Evolutionary conservation across 169 alveolate genomes (phyloP).

Genomic region (Eimeria tenella): DNA sequence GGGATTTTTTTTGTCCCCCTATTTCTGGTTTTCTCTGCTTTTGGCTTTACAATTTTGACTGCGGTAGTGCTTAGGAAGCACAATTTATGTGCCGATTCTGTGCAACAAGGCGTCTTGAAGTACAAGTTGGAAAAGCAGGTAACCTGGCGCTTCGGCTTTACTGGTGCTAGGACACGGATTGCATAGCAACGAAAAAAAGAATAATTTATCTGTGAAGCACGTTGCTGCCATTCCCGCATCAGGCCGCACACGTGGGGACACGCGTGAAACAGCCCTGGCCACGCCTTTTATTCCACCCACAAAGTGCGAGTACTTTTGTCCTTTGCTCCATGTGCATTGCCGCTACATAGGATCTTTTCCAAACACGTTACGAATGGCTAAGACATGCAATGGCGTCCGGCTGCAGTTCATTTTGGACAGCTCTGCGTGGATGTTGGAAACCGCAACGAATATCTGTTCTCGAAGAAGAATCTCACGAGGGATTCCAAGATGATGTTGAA

Average conservation of each 20-base stretch:
- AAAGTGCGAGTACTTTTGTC: too few species aligned
- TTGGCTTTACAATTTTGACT: constrained; percentile 59
- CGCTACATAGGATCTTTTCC: constrained; percentile 31
- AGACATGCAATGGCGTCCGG: background rate
- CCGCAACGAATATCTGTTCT: constrained; percentile 5
- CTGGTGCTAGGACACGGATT: too few species aligned
- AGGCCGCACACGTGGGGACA: background rate
- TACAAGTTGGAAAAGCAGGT: constrained; percentile 23
- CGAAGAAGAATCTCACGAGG: background rate
- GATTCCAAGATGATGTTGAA: constrained; percentile 13
- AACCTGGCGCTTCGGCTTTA: background rate
- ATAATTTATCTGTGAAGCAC: too few species aligned
- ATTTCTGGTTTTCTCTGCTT: constrained; percentile 40
- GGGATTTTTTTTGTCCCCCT: constrained; percentile 63
- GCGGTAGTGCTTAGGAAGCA: constrained; percentile 67
- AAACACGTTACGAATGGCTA: constrained; percentile 40
- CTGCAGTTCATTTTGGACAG: background rate
- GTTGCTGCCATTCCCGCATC: too few species aligned
- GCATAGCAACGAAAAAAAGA: too few species aligned
- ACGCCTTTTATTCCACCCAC: too few species aligned
- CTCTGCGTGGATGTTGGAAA: background rate
- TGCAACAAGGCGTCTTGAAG: constrained; percentile 13
- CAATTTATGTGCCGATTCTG: constrained; percentile 41
- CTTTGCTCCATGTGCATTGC: background rate
- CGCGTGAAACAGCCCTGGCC: too few species aligned